These are phyloP conservation scores for Xylariaceae sp. DNA, from an alignment of 2,329 filamentous ascomycete genomes.

Conservation along the genomic window DNA sequence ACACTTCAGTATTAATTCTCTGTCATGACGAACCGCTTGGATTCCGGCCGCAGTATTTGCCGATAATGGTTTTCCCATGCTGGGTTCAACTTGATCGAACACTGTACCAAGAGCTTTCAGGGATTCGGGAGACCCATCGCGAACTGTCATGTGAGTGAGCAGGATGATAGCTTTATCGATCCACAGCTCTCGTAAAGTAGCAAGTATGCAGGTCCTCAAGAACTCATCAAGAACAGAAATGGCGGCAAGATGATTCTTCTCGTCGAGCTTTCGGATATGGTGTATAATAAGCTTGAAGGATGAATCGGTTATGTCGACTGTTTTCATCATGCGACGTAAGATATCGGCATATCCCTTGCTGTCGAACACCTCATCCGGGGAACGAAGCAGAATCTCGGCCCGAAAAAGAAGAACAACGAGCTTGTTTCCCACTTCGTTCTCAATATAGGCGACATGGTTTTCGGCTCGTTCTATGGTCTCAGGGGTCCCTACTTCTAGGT, in stretches of 20 bases:
- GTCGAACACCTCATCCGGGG: conserved; percentile 44
- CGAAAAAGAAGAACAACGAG: conserved; percentile 62
- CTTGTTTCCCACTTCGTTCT: conserved; percentile 58
- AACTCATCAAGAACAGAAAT: conserved; percentile 57
- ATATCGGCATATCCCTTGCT: conserved; percentile 45
- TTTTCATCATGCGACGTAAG: conserved; percentile 57
- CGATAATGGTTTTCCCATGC: conserved; percentile 45
- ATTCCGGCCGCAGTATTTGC: conserved; percentile 59
- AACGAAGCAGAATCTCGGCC: conserved; percentile 57
- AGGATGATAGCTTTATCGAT: conserved; percentile 65
- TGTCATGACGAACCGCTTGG: conserved; percentile 51
- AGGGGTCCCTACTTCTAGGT: conserved; percentile 43
- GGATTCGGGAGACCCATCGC: conserved; percentile 34
- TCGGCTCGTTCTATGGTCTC: conserved; percentile 48
- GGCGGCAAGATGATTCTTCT: conserved; percentile 45
- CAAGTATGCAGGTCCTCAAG: conserved; percentile 51
- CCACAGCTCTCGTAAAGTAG: conserved; percentile 49
- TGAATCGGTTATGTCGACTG: conserved; percentile 53
- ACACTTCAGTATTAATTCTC: not conserved
- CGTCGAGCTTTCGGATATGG: conserved; percentile 61
- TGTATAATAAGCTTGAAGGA: conserved; percentile 63
- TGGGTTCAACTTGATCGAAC: conserved; percentile 37
- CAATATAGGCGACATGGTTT: conserved; percentile 55
- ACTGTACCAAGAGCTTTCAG: conserved; percentile 27
- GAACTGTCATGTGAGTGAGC: conserved; percentile 60